Conservation (phyloP, 1,284 basidiomycete species). For the Xanthoconium separans region DNA sequence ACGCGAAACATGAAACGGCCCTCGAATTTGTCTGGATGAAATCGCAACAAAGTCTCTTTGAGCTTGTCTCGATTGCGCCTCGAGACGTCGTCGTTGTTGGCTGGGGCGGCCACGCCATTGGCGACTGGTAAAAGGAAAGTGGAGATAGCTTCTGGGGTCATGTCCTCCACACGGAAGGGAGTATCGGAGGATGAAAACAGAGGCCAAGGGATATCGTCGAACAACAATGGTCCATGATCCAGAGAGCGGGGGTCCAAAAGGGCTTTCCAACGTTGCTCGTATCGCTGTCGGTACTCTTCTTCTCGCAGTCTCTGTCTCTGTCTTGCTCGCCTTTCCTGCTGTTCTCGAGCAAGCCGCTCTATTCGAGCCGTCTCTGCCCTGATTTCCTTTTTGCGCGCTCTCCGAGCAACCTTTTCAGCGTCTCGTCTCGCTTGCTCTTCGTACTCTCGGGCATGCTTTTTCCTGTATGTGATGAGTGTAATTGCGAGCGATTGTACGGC, state of each 20-base stretch:
- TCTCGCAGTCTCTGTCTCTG: conserved; percentile 44
- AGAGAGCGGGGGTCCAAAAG: conserved; percentile 39
- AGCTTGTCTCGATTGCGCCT: conserved; percentile 59
- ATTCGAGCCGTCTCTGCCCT: conserved; percentile 52
- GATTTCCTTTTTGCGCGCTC: conserved; percentile 53
- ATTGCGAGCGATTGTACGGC: neutral
- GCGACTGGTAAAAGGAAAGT: conserved; percentile 54
- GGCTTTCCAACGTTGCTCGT: conserved; percentile 58
- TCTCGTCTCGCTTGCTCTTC: conserved; percentile 60
- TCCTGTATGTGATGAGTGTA: conserved; percentile 39
- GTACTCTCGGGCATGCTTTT: conserved; percentile 63
- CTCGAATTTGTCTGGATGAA: conserved; percentile 88
- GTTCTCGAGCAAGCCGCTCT: conserved; percentile 52
- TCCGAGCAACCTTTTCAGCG: conserved; percentile 46
- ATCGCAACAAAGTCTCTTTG: conserved; percentile 72
- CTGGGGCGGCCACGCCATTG: conserved; percentile 6
- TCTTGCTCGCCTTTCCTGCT: conserved; percentile 42
- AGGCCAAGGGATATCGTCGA: conserved; percentile 81
- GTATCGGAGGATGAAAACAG: conserved; percentile 37
- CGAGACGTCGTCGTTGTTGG: conserved; percentile 21
- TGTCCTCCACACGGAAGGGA: conserved; percentile 42
- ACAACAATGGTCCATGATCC: conserved; percentile 36
- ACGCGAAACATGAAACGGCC: conserved; percentile 65
- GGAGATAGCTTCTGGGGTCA: conserved; percentile 59
- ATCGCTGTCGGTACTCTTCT: conserved; percentile 49